Percentiles rank a stretch among this genome's conserved stretches.
Evolutionary conservation across 2,329 filamentous ascomycete genomes (phyloP).

Genomic region (Chrysoporthe cubensis): DNA sequence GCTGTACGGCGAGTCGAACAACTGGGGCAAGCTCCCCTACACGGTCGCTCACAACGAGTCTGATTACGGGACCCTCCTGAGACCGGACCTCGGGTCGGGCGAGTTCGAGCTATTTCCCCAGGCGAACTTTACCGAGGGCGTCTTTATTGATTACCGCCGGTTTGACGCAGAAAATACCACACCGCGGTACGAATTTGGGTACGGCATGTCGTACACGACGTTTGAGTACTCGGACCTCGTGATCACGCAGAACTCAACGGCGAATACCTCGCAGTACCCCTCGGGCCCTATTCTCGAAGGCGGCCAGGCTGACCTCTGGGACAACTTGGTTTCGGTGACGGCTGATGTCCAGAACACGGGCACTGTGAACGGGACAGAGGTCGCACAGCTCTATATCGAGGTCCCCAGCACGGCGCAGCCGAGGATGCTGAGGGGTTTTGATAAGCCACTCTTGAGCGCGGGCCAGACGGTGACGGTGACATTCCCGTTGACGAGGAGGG

Average conservation of each 20-base stretch:
- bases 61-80: conserved; percentile 56
- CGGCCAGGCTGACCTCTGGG: conserved; percentile 53
- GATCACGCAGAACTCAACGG: conserved; percentile 38
- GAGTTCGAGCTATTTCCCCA: conserved; percentile 56
- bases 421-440: conserved; percentile 68
- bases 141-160: conserved; percentile 58
- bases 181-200: conserved; percentile 60
- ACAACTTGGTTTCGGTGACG: conserved; percentile 45
- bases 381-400: conserved; percentile 52
- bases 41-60: conserved; percentile 60
- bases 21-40: conserved; percentile 64
- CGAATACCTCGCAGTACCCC: conserved; percentile 42
- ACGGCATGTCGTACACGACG: conserved; percentile 59
- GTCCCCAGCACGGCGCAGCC: conserved; percentile 51
- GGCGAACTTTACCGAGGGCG: conserved; percentile 55
- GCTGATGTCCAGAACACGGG: conserved; percentile 50
- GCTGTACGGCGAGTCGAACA: conserved; percentile 60
- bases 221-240: conserved; percentile 52
- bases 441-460: conserved; percentile 58
- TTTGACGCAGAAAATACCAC: conserved; percentile 54
- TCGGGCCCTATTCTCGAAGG: conserved; percentile 46
- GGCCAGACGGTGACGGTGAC: conserved; percentile 48
- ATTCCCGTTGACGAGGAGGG: conserved; percentile 63
- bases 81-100: conserved; percentile 49
- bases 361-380: conserved; percentile 47